Percentiles rank a stretch among this genome's conserved stretches.
Evolutionary conservation across 352 stramenopile genomes (phyloP).

Genomic region (Phytophthora meadii): DNA sequence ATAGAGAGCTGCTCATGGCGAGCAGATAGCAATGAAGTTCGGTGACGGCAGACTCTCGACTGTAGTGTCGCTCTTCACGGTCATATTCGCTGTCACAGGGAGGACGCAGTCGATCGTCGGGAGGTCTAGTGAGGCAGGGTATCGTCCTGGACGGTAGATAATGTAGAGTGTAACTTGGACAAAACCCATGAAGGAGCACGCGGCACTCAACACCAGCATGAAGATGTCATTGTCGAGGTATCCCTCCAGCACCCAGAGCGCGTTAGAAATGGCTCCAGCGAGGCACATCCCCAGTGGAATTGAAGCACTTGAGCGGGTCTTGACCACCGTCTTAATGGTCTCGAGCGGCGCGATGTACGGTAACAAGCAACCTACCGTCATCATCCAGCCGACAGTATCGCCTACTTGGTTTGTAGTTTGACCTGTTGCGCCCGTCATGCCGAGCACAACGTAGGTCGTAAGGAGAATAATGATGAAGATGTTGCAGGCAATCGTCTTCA

Average conservation of each 20-base stretch:
- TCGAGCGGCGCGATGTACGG: slow-evolving; percentile 45
- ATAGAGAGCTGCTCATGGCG: slow-evolving; percentile 10
- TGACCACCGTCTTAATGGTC: slow-evolving; percentile 44
- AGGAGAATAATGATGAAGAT: slow-evolving; percentile 22
- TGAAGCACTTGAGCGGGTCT: slow-evolving; percentile 30
- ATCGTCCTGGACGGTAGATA: slow-evolving; percentile 29
- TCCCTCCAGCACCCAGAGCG: slow-evolving; percentile 41
- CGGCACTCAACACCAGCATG: slow-evolving; percentile 21
- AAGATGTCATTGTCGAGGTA: slow-evolving; percentile 36
- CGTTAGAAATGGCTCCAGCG: slow-evolving; percentile 35
- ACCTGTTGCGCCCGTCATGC: slow-evolving; percentile 22
- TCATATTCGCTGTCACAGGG: slow-evolving; percentile 8
- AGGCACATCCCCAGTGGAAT: slow-evolving; percentile 47
- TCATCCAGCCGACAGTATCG: slow-evolving; percentile 39
- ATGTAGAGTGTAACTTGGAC: slow-evolving; percentile 34
- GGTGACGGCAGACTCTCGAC: slow-evolving; percentile 26
- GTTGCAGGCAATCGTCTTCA: slow-evolving; percentile 24
- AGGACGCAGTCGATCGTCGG: slow-evolving; percentile 18
- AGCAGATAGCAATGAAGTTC: slow-evolving; percentile 25
- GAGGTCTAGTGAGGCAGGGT: neutral
- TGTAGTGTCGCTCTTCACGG: slow-evolving; percentile 21
- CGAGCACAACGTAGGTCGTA: slow-evolving; percentile 31
- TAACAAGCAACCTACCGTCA: slow-evolving; percentile 36
- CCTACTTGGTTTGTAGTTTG: slow-evolving; percentile 28
- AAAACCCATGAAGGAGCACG: slow-evolving; percentile 26